Base-by-base conservation (phyloP, 2,329 filamentous ascomycete genomes). In the Alternaria sp. region DNA sequence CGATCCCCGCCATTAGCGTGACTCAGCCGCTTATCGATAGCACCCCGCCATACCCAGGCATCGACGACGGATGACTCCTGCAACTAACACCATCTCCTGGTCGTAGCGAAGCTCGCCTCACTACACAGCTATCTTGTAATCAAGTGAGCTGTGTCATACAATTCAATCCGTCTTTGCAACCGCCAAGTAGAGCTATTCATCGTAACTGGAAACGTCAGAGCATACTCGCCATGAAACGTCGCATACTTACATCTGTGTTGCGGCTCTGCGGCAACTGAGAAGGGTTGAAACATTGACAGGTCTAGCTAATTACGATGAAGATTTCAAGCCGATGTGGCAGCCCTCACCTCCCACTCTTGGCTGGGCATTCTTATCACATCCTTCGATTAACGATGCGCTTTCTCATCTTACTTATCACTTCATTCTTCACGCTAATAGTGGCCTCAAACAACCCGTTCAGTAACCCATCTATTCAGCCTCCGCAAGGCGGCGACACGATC, bases 11-110 rank as follows among this genome's bases (percentile, higher is more conserved):
- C 61, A 62, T 58, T 57, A 59, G 62, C 67, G 44, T 71, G 68
- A 71, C 55, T 67, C 63, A 69, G 46, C 62, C 49, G n/a, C 32
- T 21, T 70, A 74, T 73, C 72, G 69, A 74, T 74, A 68, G 50
- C 32, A 40, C 25, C 50, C 23, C 57, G 57, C 49, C 43, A 52
- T 25, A 43, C 15, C 15, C 4, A 50, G 25, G 1, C 54, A 19
- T 50, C n/a, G 36, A n/a, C 36, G 36, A n/a, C 36, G 15, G n/a
- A 17, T 17, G 36, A 40, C 9, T 40, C 36, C 9, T 40, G 36
- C n/a, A 17, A 40, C 36, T 40, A 40, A 40, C 36, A 40, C 0
- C 19, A 46, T 46, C 12, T 46, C 44, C 12, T 23, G 44, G 46
- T 10, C 28, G 3, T n/a, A 36, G 26, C 28, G 17, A n/a, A 36